Percentiles rank a stretch among this genome's conserved stretches.
These are phyloP conservation scores for Magnolia kwangsiensis DNA, from an alignment of 164 flowering plant species.

Conservation along the genomic window DNA sequence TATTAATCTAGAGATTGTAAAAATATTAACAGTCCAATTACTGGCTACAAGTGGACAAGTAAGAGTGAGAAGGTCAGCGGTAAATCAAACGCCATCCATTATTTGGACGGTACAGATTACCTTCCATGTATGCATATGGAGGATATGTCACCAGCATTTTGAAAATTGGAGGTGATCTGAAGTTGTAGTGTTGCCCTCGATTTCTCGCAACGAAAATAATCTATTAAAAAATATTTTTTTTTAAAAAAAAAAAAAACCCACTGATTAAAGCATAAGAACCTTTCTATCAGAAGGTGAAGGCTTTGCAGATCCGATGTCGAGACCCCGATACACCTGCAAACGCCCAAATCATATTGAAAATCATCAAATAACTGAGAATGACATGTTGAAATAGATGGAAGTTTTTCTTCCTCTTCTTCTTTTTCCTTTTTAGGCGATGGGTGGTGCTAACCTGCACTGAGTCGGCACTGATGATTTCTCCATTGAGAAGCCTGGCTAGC, in stretches of 20 bases:
- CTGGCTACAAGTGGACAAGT: too few species aligned
- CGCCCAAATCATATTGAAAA: neutral
- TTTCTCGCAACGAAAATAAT: too few species aligned
- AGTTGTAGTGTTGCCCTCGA: neutral
- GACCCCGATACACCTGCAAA: conserved; percentile 78
- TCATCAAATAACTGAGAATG: neutral
- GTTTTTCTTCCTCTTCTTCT: too few species aligned
- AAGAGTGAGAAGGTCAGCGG: too few species aligned
- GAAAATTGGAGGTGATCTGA: too few species aligned
- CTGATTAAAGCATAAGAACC: conserved; percentile 30
- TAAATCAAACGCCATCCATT: too few species aligned
- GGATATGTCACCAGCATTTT: too few species aligned
- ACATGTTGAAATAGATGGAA: neutral
- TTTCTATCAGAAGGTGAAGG: conserved; percentile 64
- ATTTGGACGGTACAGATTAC: too few species aligned
- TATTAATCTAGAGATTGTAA: too few species aligned
- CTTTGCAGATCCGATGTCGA: conserved; percentile 96
- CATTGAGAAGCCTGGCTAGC: conserved; percentile 85
- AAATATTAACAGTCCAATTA: too few species aligned
- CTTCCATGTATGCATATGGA: too few species aligned
- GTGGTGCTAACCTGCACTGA: conserved; percentile 73
- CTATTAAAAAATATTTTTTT: too few species aligned
- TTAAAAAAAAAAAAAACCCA: neutral
- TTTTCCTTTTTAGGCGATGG: neutral
- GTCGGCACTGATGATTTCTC: conserved; percentile 95